phyloP scores from a whole-genome alignment of 2,329 filamentous ascomycete species.

The Alternaria triticimaculans region DNA sequence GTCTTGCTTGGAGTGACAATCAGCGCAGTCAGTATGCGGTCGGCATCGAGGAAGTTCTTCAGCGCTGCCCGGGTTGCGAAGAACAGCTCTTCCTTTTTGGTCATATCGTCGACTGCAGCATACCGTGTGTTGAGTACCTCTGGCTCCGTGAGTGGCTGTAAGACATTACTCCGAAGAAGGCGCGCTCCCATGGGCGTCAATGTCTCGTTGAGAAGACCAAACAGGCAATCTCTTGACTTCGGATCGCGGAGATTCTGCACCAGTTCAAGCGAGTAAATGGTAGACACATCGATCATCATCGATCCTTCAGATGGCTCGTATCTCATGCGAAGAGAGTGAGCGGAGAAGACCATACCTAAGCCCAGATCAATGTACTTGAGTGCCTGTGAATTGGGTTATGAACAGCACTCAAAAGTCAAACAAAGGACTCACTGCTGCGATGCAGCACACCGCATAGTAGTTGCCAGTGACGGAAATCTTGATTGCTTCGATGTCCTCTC shows the following conservation, averaged over 20 bases:
- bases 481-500: conserved; percentile 79
- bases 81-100: conserved; percentile 84
- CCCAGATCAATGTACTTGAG: conserved; percentile 81
- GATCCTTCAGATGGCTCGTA: conserved; percentile 89
- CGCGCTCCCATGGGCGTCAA: conserved; percentile 87
- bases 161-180: conserved; percentile 80
- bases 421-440: conserved; percentile 80
- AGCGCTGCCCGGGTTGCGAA: conserved; percentile 74
- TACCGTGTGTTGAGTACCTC: conserved; percentile 74
- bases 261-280: conserved; percentile 84
- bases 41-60: conserved; percentile 77
- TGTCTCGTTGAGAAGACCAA: conserved; percentile 84
- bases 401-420: neutral
- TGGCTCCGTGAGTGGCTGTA: conserved; percentile 82
- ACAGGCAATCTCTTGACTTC: conserved; percentile 82
- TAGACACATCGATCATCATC: conserved; percentile 94
- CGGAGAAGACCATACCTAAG: conserved; percentile 71
- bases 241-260: conserved; percentile 83
- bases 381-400: conserved; percentile 58
- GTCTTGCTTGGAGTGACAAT: conserved; percentile 75
- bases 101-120: conserved; percentile 83
- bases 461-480: conserved; percentile 82
- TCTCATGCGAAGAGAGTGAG: conserved; percentile 82
- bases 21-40: conserved; percentile 79
- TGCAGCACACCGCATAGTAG: conserved; percentile 83